Evolutionary conservation across 129 eudicot genomes (phyloP).

Genomic region (Tagetes patula): DNA sequence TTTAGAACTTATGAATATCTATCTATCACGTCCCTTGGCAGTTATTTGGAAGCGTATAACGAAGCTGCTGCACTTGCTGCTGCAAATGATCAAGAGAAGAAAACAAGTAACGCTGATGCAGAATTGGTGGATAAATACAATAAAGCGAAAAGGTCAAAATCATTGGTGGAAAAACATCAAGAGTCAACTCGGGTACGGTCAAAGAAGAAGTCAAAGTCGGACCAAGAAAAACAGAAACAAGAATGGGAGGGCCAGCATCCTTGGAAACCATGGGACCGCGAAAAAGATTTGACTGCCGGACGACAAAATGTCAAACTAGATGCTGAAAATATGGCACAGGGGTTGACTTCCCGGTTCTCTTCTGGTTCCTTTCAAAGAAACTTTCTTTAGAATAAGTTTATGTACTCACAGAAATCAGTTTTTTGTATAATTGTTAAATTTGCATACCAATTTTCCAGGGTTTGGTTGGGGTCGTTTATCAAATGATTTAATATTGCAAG

Average conservation of each 20-base stretch:
- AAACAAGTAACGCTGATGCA: conserved; percentile 50
- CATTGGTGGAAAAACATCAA: conserved; percentile 84
- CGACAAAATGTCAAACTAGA: conserved; percentile 82
- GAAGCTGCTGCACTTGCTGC: conserved; percentile 93
- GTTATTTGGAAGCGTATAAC: conserved; percentile 92
- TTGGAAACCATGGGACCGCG: conserved; percentile 99
- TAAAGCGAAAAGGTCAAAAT: conserved; percentile 81
- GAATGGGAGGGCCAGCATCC: conserved; percentile 97
- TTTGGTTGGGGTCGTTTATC: neutral
- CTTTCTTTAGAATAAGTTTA: conserved; percentile 49
- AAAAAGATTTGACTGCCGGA: conserved; percentile 89
- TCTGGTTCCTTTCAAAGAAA: conserved; percentile 87
- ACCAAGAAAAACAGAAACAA: conserved; percentile 41
- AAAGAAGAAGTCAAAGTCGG: conserved; percentile 51
- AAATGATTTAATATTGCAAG: neutral
- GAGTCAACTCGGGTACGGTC: conserved; percentile 51
- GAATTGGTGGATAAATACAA: conserved; percentile 86
- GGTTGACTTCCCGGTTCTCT: conserved; percentile 80
- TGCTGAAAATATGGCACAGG: conserved; percentile 67
- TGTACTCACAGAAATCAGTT: neutral
- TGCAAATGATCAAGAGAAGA: conserved; percentile 51
- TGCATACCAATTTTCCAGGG: neutral
- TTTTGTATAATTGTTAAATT: conserved; percentile 7
- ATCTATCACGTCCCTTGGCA: conserved; percentile 30
- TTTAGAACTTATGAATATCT: neutral